These are phyloP conservation scores for Yarrowia keelungensis DNA, from an alignment of 805 yeast species.

Conservation along the genomic window DNA sequence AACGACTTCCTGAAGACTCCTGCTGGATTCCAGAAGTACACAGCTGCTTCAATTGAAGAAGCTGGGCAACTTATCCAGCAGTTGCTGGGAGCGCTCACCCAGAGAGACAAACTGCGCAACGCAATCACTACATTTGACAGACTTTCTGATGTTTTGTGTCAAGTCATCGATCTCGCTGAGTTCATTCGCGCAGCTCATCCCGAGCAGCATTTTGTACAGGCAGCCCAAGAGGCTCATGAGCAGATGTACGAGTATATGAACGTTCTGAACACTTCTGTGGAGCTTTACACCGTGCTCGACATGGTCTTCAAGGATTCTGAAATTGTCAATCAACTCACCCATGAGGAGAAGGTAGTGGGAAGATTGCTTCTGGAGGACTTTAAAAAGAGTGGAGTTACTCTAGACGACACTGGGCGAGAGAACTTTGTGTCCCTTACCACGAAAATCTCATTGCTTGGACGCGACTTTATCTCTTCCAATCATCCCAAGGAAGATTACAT, in stretches of 20 bases:
- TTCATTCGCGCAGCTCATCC: constrained; percentile 92
- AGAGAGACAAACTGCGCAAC: constrained; percentile 48
- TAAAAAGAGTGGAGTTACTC: constrained; percentile 85
- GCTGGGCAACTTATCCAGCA: constrained; percentile 68
- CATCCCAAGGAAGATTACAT: constrained; percentile 49
- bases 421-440: constrained; percentile 81
- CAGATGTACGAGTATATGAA: constrained; percentile 94
- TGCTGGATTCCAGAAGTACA: constrained; percentile 70
- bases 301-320: constrained; percentile 58
- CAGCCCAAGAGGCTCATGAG: constrained; percentile 89
- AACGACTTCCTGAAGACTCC: constrained; percentile 76
- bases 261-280: constrained; percentile 81
- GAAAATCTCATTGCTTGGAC: constrained; percentile 80
- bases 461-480: constrained; percentile 66
- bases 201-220: constrained; percentile 66
- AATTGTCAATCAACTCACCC: constrained; percentile 54
- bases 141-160: constrained; percentile 84
- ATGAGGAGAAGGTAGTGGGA: constrained; percentile 86
- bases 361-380: constrained; percentile 81
- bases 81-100: constrained; percentile 54
- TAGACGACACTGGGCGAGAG: constrained; percentile 67
- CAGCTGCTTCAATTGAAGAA: constrained; percentile 64
- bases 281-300: constrained; percentile 66
- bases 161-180: constrained; percentile 93
- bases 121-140: constrained; percentile 78